phyloP scores from a whole-genome alignment of 257 asterid species.

The Nicotiana paniculata region DNA sequence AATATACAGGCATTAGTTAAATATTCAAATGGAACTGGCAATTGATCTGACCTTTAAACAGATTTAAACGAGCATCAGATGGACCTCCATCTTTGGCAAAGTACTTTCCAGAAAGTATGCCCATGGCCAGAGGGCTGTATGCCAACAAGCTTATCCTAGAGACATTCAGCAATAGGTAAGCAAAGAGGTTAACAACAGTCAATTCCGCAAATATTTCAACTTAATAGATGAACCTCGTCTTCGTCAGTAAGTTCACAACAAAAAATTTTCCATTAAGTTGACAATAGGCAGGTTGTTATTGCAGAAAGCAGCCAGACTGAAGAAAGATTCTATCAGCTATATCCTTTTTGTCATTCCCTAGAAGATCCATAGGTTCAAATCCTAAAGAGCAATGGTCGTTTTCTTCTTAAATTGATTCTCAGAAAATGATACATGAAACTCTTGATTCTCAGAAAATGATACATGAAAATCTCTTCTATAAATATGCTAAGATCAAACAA shows the following conservation, averaged over 20 bases:
- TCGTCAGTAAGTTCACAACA: not conserved
- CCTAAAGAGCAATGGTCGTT: not conserved
- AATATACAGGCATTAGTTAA: not conserved
- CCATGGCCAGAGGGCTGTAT: conserved; percentile 95
- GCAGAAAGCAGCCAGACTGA: not conserved
- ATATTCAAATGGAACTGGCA: conserved; percentile 3
- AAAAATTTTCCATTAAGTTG: not conserved
- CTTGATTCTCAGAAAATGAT: not conserved
- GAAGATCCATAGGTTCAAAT: not conserved
- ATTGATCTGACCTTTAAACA: conserved; percentile 56
- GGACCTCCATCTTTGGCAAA: conserved; percentile 57
- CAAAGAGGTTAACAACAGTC: not conserved
- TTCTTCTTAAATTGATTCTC: not conserved
- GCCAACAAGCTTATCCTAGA: conserved; percentile 52
- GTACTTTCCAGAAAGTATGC: conserved; percentile 88
- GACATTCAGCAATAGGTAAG: not conserved
- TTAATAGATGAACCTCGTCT: not conserved
- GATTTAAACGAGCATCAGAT: conserved; percentile 48
- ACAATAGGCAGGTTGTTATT: not conserved
- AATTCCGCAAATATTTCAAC: not conserved
- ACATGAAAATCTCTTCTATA: not conserved
- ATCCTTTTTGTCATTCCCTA: not conserved
- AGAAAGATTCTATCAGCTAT: not conserved
- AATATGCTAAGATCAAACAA: not conserved
- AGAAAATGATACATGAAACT: not conserved